Base-by-base conservation (phyloP, 176 grass and related monocot genomes). In the Rhipidocladum racemiflorum region DNA sequence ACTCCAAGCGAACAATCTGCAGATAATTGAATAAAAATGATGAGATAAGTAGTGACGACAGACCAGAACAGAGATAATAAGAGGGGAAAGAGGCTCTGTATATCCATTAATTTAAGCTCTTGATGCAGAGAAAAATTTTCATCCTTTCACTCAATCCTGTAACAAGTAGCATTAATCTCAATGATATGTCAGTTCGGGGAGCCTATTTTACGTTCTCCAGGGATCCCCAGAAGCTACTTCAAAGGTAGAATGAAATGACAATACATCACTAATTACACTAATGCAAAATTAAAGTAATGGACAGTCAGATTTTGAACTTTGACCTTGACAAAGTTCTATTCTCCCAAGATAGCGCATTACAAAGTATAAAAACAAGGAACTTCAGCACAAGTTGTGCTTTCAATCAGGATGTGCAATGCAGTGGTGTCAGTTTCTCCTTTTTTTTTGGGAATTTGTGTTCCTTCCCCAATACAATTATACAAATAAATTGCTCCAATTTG, bases 1-100 rank as follows among this genome's bases (percentile, higher is more conserved):
- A 98, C 81, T 98, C 96, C 79, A 98, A 84, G 38, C 82, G 85
- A 86, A 98, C 81, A 65, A 98, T 98, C 96, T 98, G 81, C 70
- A 73, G 38, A 82, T 42, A 62, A 40, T 65, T 36, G 28, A 45
- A 64, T 48, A 38, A 54, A 65, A 38, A 48, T 13, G 27, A 60
- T 72, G 65, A 21, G 55, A 32, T 35, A 67, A 39, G 34, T 36
- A 54, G 21, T 27, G 46, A 80, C 1, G 20, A 51, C 38, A 82
- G 68, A 48, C 6, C 1, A 61, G 9, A 59, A 21, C n/a, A 70
- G 40, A 59, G 14, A 59, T 27, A 76, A 30, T 17, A 68, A 38
- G 6, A 32, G 27, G 13, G 11, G 25, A 16, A 43, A 43, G 30
- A 49, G 4, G 30, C 20, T 79, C 4, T 12, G 1, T 25, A 30